Evolutionary conservation across 164 flowering plant genomes (phyloP).

Genomic region (Liriodendron chinense): DNA sequence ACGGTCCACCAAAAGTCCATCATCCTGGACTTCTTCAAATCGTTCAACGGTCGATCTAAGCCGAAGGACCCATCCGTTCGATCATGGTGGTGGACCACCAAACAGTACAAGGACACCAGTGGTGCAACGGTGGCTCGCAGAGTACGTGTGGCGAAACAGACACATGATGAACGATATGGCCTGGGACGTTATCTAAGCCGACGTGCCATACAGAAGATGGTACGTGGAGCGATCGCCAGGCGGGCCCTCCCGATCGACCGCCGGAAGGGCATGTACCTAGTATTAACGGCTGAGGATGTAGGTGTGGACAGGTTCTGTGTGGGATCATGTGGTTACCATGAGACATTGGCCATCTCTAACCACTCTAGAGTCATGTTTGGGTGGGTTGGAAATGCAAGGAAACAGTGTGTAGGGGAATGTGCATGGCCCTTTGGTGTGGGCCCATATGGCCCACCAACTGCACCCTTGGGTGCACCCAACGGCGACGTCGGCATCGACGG

Average conservation of each 20-base stretch:
- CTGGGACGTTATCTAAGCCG: not conserved
- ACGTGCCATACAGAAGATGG: not conserved
- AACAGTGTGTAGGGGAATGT: conserved; percentile 3
- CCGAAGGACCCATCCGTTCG: not conserved
- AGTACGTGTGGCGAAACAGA: not conserved
- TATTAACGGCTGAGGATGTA: conserved; percentile 1
- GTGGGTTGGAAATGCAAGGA: conserved; percentile 1
- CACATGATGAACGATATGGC: not conserved
- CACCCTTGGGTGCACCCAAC: conserved; percentile 31
- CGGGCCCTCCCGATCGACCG: not conserved
- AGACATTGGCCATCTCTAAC: not conserved
- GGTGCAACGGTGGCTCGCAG: not conserved
- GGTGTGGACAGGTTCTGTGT: conserved; percentile 2
- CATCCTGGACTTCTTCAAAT: not conserved
- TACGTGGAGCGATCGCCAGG: not conserved
- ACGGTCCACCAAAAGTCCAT: not conserved
- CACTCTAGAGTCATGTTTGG: not conserved
- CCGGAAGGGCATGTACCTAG: not conserved
- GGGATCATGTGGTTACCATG: conserved; percentile 1
- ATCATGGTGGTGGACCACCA: conserved; percentile 6
- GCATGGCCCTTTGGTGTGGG: conserved; percentile 3
- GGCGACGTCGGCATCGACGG: conserved; percentile 30
- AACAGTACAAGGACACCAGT: not conserved
- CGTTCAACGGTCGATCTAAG: not conserved
- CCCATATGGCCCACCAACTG: not conserved